These are phyloP conservation scores for Penicillium paneum DNA, from an alignment of 2,329 filamentous ascomycete species.

Conservation along the genomic window DNA sequence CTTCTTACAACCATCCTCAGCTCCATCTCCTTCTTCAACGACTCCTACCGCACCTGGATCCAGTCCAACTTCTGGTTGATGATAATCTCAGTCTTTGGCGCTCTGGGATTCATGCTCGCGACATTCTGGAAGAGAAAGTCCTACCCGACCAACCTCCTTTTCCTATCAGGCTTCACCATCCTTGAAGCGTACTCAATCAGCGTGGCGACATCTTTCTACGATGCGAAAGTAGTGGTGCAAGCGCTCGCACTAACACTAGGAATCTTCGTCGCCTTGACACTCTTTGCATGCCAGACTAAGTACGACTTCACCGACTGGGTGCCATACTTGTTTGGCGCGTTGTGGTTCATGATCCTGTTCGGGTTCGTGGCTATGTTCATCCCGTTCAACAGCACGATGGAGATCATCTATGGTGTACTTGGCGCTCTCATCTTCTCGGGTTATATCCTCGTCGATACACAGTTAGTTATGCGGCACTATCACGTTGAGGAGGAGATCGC, in stretches of 20 bases:
- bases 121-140: slow-evolving; percentile 96
- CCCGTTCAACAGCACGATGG: slow-evolving; percentile 73
- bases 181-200: slow-evolving; percentile 92
- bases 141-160: slow-evolving; percentile 90
- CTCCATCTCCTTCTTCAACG: slow-evolving; percentile 80
- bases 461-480: slow-evolving; percentile 91
- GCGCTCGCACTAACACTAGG: slow-evolving; percentile 78
- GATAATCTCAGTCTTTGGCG: slow-evolving; percentile 79
- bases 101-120: slow-evolving; percentile 78
- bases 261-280: slow-evolving; percentile 61
- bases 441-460: slow-evolving; percentile 95
- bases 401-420: slow-evolving; percentile 79
- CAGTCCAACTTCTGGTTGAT: slow-evolving; percentile 79
- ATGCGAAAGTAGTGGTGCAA: slow-evolving; percentile 78
- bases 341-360: slow-evolving; percentile 90
- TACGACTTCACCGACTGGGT: slow-evolving; percentile 99
- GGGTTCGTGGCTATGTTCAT: slow-evolving; percentile 92
- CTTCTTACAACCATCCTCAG: slow-evolving; percentile 78
- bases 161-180: slow-evolving; percentile 84
- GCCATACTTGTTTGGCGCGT: slow-evolving; percentile 84
- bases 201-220: slow-evolving; percentile 88
- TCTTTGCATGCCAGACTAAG: slow-evolving; percentile 95
- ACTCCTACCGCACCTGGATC: slow-evolving; percentile 79
- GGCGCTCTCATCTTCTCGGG: slow-evolving; percentile 85
- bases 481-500: slow-evolving; percentile 98